Base-by-base conservation (phyloP, 2,329 filamentous ascomycete species). In the Xylariaceae sp. region DNA sequence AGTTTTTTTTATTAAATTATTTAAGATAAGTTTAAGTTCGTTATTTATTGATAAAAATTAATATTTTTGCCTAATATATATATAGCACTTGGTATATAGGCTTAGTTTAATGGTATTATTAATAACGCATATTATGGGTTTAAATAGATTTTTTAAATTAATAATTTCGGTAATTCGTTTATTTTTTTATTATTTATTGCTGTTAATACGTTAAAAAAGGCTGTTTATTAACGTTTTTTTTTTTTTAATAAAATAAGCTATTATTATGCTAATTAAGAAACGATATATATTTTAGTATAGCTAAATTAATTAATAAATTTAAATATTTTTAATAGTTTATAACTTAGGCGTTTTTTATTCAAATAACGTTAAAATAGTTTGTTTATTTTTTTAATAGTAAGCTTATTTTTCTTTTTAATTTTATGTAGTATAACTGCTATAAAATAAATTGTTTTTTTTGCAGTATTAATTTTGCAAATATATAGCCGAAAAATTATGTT, bases 221-320 rank as follows among this genome's bases (percentile, higher is more conserved):
- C 20, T 30, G 39, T 45, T 27, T 21, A 39, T n/a, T 27, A 45
- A 30, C 21, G 39, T 6, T 29, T 44, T 45, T 27, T 35, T 44
- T 45, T 51, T 20, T 44, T 51, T 45, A 51, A 51, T 29, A 37
- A 37, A 51, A 45, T 18, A 51, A 44, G 23, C 32, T n/a, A 27
- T 27, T 45, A 39, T 51, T 37, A n/a, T 33, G 27, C 20, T 27
- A 37, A 44, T 13, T 46, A 5, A 46, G n/a, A 46, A 46, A 35
- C 15, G 18, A 23, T 46, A 46, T 46, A 35, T 46, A 46, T 15
- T 46, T 46, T 46, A 35, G 26, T 16, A 35, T 46, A 46, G 30
- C 20, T 11, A 15, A 21, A 18, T 46, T 46, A 23, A 20, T 44
- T 29, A 35, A 46, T 46, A 46, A 46, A 26, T 13, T 42, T 46